Conservation (phyloP, 2,329 filamentous ascomycete genomes). For the Furcasterigmium sp. region DNA sequence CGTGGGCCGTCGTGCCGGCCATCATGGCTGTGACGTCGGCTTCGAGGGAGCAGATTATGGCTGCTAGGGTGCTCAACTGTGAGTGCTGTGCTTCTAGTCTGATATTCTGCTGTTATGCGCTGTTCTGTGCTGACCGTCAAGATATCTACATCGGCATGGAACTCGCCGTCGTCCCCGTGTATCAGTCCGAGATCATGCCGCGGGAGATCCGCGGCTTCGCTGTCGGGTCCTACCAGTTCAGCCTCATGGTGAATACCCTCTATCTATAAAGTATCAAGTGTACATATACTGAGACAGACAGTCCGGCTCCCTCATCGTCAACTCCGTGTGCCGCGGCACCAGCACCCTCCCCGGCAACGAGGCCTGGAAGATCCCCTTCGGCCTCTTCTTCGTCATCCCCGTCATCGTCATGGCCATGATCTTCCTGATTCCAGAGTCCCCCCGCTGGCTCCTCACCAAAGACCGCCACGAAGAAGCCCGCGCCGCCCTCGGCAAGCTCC, state of each 20-base stretch:
- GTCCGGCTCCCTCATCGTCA: constrained; percentile 18
- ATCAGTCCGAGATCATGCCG: constrained; percentile 27
- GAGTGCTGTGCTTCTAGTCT: too few relatives aligned
- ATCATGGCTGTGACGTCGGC: constrained; percentile 25
- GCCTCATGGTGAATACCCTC: constrained; percentile 15
- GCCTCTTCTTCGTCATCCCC: constrained; percentile 27
- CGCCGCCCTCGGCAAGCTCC: constrained; percentile 16
- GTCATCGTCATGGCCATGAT: constrained; percentile 17
- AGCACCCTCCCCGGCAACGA: constrained; percentile 19
- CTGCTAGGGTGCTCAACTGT: constrained; percentile 26
- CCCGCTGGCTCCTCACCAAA: constrained; percentile 22
- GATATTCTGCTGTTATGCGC: background rate
- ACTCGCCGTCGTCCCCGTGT: constrained; percentile 27
- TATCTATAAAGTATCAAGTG: background rate
- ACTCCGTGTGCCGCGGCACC: constrained; percentile 23
- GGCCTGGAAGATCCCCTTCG: constrained; percentile 27
- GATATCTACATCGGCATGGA: constrained; percentile 33
- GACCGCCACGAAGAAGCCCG: constrained; percentile 22
- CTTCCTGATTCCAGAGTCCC: constrained; percentile 21
- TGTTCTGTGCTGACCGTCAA: background rate
- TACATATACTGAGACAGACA: background rate
- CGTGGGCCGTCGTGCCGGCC: constrained; percentile 25
- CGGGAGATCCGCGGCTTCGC: constrained; percentile 22
- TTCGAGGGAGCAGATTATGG: constrained; percentile 23
- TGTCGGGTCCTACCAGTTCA: constrained; percentile 27